phyloP scores from a whole-genome alignment of 805 yeast genomes.

The Sugiyamaella marilandica region DNA sequence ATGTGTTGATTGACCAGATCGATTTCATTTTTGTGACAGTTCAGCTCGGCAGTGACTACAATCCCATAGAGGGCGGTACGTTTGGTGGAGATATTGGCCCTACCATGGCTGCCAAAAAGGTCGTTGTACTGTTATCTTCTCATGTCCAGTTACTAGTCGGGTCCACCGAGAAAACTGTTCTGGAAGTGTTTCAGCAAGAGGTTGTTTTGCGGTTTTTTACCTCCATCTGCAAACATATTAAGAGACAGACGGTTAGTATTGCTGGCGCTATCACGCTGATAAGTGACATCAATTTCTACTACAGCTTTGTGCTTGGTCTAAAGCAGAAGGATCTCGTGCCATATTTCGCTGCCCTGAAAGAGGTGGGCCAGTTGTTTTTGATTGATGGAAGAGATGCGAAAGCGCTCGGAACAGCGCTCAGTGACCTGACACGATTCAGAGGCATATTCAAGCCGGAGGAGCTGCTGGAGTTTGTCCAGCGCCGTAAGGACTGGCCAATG shows the following conservation, averaged over 20 bases:
- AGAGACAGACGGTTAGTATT: slow-evolving; percentile 65
- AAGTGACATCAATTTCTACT: slow-evolving; percentile 73
- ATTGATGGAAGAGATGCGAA: slow-evolving; percentile 71
- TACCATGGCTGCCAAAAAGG: slow-evolving; percentile 61
- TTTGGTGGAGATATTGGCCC: slow-evolving; percentile 38
- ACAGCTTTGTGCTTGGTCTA: slow-evolving; percentile 57
- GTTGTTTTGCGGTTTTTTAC: slow-evolving; percentile 82
- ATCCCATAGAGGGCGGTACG: slow-evolving; percentile 36
- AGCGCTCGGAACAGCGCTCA: slow-evolving; percentile 75
- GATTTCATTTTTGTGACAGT: slow-evolving; percentile 53
- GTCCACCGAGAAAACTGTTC: slow-evolving; percentile 78
- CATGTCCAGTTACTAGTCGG: slow-evolving; percentile 73
- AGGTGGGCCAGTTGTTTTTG: slow-evolving; percentile 77
- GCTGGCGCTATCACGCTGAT: slow-evolving; percentile 80
- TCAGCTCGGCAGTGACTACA: slow-evolving; percentile 59
- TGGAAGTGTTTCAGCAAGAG: slow-evolving; percentile 92
- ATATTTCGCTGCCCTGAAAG: slow-evolving; percentile 72
- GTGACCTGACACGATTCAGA: slow-evolving; percentile 79
- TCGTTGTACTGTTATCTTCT: slow-evolving; percentile 56
- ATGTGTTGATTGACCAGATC: slow-evolving; percentile 77
- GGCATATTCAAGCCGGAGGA: slow-evolving; percentile 92
- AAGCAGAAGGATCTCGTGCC: slow-evolving; percentile 58
- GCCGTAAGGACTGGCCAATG: slow-evolving; percentile 79
- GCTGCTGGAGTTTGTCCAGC: slow-evolving; percentile 83
- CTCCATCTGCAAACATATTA: slow-evolving; percentile 69